These are phyloP conservation scores for Termitomyces heimii DNA, from an alignment of 768 basidiomycete species.

Conservation along the genomic window DNA sequence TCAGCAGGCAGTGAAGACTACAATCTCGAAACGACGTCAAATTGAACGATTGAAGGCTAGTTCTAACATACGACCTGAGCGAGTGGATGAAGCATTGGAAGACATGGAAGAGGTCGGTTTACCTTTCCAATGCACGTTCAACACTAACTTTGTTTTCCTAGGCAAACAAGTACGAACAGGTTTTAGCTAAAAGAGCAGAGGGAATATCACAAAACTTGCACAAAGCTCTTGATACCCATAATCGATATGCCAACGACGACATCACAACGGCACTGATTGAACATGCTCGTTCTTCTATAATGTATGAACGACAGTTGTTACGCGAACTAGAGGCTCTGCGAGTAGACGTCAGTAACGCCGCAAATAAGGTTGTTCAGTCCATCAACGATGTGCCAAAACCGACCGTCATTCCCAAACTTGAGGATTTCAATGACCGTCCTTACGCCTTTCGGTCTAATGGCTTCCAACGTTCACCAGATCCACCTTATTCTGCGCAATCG, in stretches of 20 bases:
- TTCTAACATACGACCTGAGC: constrained; percentile 77
- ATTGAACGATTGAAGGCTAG: constrained; percentile 88
- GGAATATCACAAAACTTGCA: constrained; percentile 95
- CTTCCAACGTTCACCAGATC: constrained; percentile 23
- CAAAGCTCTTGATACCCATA: constrained; percentile 78
- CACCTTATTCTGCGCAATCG: constrained; percentile 28
- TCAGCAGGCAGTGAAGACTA: constrained; percentile 86
- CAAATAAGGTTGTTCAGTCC: constrained; percentile 48
- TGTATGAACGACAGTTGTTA: constrained; percentile 87
- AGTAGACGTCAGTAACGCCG: constrained; percentile 66
- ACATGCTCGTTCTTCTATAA: constrained; percentile 85
- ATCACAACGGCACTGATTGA: constrained; percentile 86
- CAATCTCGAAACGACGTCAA: constrained; percentile 87
- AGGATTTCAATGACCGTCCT: constrained; percentile 44
- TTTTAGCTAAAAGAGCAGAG: constrained; percentile 77
- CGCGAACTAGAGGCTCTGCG: constrained; percentile 83
- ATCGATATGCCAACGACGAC: constrained; percentile 85
- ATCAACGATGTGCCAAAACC: constrained; percentile 55
- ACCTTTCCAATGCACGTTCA: background rate
- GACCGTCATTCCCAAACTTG: constrained; percentile 52
- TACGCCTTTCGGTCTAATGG: constrained; percentile 25
- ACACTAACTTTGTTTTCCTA: constrained; percentile 24
- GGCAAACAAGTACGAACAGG: constrained; percentile 89
- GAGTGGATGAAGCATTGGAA: constrained; percentile 86
- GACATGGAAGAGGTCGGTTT: constrained; percentile 81